phyloP scores from a whole-genome alignment of 352 stramenopile genomes.

The Phytophthora ohioensis region DNA sequence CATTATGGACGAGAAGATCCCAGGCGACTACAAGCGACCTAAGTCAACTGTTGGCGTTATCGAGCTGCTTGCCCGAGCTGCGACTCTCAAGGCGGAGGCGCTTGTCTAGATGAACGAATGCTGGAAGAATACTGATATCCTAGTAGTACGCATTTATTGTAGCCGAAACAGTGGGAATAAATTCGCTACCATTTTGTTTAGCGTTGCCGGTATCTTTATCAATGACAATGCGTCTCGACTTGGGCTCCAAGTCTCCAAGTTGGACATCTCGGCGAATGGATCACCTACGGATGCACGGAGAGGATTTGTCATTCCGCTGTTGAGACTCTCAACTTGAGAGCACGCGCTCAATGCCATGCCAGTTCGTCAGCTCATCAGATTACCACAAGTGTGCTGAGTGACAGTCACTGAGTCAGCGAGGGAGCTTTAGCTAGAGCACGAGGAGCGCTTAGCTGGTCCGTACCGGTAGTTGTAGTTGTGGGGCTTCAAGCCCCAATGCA shows the following conservation, averaged over 20 bases:
- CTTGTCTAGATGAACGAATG: constrained; percentile 19
- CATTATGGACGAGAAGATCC: constrained; percentile 45
- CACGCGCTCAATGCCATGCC: neutral
- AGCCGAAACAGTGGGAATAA: no score
- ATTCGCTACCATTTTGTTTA: no score
- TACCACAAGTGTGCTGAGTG: neutral
- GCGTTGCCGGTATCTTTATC: no score
- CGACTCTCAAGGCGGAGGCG: constrained; percentile 37
- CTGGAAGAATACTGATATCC: no score
- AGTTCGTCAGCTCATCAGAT: constrained; percentile 12
- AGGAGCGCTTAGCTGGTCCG: neutral
- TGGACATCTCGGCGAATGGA: neutral
- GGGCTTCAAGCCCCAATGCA: neutral
- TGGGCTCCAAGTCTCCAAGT: no score
- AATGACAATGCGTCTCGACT: no score
- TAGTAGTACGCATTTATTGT: no score
- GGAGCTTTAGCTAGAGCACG: neutral
- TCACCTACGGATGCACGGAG: neutral
- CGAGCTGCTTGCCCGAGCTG: constrained; percentile 25
- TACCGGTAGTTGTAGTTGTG: neutral
- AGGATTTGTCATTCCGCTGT: constrained; percentile 10
- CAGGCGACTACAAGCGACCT: constrained; percentile 30
- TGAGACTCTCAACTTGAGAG: neutral
- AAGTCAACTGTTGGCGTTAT: constrained; percentile 24
- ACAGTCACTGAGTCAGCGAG: no score